Evolutionary conservation across 176 grass and related monocot genomes (phyloP), one percentile per base, ranked within the genome.

Genomic region (Hyparrhenia diplandra): DNA sequence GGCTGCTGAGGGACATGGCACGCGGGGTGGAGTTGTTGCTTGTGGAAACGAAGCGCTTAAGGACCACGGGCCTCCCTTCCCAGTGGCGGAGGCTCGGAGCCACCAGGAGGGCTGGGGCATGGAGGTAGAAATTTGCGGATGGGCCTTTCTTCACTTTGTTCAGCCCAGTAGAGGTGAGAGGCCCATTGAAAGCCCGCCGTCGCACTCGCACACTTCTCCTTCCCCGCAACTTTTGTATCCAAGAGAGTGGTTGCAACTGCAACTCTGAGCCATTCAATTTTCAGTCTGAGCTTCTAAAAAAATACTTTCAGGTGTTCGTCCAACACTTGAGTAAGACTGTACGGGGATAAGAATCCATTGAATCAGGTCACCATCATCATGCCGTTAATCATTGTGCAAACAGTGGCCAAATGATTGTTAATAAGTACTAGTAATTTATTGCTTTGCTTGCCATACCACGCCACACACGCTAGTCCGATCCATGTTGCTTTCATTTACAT

Each of bases 401-500:
- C 35, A 81, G 43, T 18, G 82, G 47, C 14, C 87, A 43, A 76
- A 89, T 89, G 77, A 72, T 89, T 89, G 77, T 52, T n/a, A n/a
- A n/a, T n/a, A n/a, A n/a, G n/a, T n/a, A n/a, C n/a, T 34, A 40
- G 18, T 34, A 8, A 37, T 68, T 47, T 79, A 68, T 18, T 78
- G 45, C 29, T 75, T 36, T 39, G 60, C 40, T 71, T 64, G 82
- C 34, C 42, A 85, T 39, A 54, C 74, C 76, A 68, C 6, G 13
- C 81, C 32, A 61, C 47, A 37, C 47, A 40, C 46, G 29, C 25
- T 72, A 71, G 57, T 28, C 20, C 6, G 35, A 40, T 21, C 25
- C 32, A 49, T 79, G 20, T 20, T 36, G 64, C 42, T 55, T 54
- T 45, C 32, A 24, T 65, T 73, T 64, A n/a, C 47, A 51, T 51